A percentile compares a stretch with the other conserved stretches of the same genome.
phyloP scores from a whole-genome alignment of 2,329 filamentous ascomycete species.

The Aspergillus pseudoterreus region DNA sequence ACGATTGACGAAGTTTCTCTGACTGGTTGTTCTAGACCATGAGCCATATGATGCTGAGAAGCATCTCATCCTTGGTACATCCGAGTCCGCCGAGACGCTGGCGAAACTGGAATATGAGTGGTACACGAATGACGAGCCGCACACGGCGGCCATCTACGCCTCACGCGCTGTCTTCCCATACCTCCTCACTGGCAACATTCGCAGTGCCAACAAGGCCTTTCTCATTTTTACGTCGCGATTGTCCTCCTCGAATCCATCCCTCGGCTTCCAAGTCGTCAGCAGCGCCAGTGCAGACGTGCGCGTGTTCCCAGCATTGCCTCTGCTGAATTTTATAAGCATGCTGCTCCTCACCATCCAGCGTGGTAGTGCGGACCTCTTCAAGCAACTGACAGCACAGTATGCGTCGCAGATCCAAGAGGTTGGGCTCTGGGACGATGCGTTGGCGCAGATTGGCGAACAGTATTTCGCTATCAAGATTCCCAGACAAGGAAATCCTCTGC shows the following conservation, averaged over 20 bases:
- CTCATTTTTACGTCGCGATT: slow-evolving; percentile 70
- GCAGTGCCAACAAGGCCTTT: slow-evolving; percentile 79
- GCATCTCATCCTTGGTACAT: slow-evolving; percentile 83
- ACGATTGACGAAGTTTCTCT: neutral
- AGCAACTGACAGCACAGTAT: slow-evolving; percentile 79
- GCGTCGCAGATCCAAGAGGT: slow-evolving; percentile 71
- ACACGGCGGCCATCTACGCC: slow-evolving; percentile 81
- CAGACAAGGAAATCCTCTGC: slow-evolving; percentile 82
- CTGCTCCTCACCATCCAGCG: slow-evolving; percentile 80
- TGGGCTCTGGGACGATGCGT: slow-evolving; percentile 72
- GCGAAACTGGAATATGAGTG: slow-evolving; percentile 84
- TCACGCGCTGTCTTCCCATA: slow-evolving; percentile 87
- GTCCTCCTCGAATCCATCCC: slow-evolving; percentile 51
- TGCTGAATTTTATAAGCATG: slow-evolving; percentile 89
- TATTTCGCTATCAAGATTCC: slow-evolving; percentile 92
- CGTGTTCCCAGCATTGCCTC: slow-evolving; percentile 85
- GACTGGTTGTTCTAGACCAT: slow-evolving; percentile 56
- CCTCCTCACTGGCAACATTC: slow-evolving; percentile 82
- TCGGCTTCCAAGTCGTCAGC: slow-evolving; percentile 78
- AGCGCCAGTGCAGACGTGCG: slow-evolving; percentile 69
- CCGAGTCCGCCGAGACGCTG: slow-evolving; percentile 77
- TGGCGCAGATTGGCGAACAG: slow-evolving; percentile 89
- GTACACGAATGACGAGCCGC: slow-evolving; percentile 85
- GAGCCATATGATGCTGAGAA: slow-evolving; percentile 90
- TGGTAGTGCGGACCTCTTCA: slow-evolving; percentile 72